These are phyloP conservation scores for Cordyceps cateniannulata DNA, from an alignment of 2,329 filamentous ascomycete species.

Conservation along the genomic window DNA sequence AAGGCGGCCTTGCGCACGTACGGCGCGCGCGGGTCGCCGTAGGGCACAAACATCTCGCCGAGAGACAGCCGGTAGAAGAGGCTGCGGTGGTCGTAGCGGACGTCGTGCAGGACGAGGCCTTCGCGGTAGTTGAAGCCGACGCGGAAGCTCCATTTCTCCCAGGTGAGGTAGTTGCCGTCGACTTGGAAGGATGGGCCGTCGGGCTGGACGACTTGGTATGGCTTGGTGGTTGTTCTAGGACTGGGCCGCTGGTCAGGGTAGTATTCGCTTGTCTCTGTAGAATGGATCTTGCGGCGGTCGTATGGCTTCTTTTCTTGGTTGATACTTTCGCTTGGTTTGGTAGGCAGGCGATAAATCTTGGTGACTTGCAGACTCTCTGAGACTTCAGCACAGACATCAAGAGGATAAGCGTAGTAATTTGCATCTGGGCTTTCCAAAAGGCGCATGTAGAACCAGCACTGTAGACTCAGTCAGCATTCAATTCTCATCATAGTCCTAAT, in stretches of 20 bases:
- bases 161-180: slow-evolving; percentile 36
- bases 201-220: slow-evolving; percentile 24
- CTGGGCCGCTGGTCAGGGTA: slow-evolving; percentile 23
- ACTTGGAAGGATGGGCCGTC: slow-evolving; percentile 33
- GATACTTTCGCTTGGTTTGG: slow-evolving; percentile 27
- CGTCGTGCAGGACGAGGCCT: slow-evolving; percentile 59
- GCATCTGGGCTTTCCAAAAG: slow-evolving; percentile 37
- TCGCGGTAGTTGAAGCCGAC: slow-evolving; percentile 63
- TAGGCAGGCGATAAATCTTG: slow-evolving; percentile 41
- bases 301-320: slow-evolving; percentile 28
- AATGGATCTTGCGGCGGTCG: slow-evolving; percentile 35
- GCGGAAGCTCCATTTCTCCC: slow-evolving; percentile 61
- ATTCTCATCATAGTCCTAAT: not conserved
- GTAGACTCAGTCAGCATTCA: not conserved
- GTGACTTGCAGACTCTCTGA: slow-evolving; percentile 38
- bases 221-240: slow-evolving; percentile 22
- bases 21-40: slow-evolving; percentile 55
- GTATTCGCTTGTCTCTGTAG: slow-evolving; percentile 35
- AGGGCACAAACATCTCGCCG: slow-evolving; percentile 63
- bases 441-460: slow-evolving; percentile 33
- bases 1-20: slow-evolving; percentile 62
- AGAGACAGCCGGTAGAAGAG: slow-evolving; percentile 59
- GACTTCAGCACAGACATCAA: slow-evolving; percentile 44
- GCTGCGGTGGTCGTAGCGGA: slow-evolving; percentile 56
- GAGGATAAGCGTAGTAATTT: slow-evolving; percentile 50